Conservation (phyloP, 257 asterid genomes). For the Striga asiatica region DNA sequence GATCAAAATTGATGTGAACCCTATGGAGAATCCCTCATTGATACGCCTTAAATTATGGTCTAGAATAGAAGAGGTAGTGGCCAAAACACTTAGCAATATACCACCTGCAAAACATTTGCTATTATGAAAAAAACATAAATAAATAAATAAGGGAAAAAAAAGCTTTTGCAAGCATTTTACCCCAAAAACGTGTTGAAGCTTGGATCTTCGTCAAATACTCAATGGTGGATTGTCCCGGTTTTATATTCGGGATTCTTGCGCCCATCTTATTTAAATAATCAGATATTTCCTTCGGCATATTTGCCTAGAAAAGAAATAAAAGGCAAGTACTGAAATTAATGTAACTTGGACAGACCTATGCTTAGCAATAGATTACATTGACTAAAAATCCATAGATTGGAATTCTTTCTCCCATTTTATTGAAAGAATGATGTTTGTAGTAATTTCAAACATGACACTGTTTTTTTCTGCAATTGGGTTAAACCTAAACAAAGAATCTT, state of each 20-base stretch:
- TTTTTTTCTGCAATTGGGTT: too few relatives aligned
- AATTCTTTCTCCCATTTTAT: too few relatives aligned
- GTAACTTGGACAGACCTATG: too few relatives aligned
- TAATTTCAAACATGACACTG: too few relatives aligned
- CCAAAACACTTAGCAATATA: conserved; percentile 68
- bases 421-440: too few relatives aligned
- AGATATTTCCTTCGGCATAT: conserved; percentile 95
- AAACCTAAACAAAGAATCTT: too few relatives aligned
- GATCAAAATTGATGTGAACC: conserved; percentile 88
- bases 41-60: conserved; percentile 75
- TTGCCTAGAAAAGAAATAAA: conserved; percentile 45
- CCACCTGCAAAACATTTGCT: conserved; percentile 59
- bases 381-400: too few relatives aligned
- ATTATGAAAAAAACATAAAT: not conserved
- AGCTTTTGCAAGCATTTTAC: conserved; percentile 26
- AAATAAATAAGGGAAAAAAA: not conserved
- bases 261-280: conserved; percentile 97
- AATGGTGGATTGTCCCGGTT: conserved; percentile 94
- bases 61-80: conserved; percentile 68
- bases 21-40: conserved; percentile 84
- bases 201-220: conserved; percentile 92
- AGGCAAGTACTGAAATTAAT: not conserved
- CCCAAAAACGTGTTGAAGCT: conserved; percentile 98
- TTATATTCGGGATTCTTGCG: conserved; percentile 78
- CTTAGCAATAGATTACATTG: too few relatives aligned